These are phyloP conservation scores for Trichosanthes truncata DNA, from an alignment of 306 rosid species.

Conservation along the genomic window DNA sequence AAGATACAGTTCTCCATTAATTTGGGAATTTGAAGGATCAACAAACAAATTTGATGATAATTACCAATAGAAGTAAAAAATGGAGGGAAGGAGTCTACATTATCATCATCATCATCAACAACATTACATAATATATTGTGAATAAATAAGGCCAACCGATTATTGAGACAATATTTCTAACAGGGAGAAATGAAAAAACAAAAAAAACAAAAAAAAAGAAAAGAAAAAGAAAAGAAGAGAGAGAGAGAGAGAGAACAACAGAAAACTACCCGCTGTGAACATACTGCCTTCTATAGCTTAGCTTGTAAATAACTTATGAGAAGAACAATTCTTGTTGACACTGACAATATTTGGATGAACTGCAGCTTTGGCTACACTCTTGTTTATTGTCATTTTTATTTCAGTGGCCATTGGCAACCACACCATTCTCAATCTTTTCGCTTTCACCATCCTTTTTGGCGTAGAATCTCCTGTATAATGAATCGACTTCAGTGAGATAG, in stretches of 20 bases:
- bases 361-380: neutral
- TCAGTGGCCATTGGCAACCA: conserved; percentile 60
- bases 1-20: too few species aligned
- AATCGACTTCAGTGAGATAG: conserved; percentile 94
- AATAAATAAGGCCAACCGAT: neutral
- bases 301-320: neutral
- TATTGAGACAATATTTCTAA: conserved; percentile 6
- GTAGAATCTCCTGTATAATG: conserved; percentile 82
- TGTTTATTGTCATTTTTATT: neutral
- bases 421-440: conserved; percentile 24
- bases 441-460: conserved; percentile 30
- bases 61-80: neutral
- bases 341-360: neutral
- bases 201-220: neutral
- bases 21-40: neutral
- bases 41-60: neutral
- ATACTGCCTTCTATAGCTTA: neutral
- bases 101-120: neutral
- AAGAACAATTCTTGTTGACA: neutral
- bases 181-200: neutral
- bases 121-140: neutral
- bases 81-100: neutral
- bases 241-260: neutral
- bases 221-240: neutral
- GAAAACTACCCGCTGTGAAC: neutral